Evolutionary conservation across 306 rosid species (phyloP).

Genomic region (Mimosa bimucronata): DNA sequence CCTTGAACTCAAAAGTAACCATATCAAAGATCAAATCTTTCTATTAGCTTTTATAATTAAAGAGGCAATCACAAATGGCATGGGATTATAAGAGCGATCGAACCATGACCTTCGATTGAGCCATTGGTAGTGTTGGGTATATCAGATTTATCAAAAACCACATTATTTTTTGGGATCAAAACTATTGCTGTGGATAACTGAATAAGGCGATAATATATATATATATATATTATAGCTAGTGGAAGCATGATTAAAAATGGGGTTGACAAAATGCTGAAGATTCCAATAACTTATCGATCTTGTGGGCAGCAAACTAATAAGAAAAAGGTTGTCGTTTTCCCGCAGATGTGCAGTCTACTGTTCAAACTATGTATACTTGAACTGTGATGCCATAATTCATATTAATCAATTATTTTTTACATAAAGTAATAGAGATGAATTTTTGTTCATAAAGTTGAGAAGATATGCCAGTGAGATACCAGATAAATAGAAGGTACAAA

Average conservation of each 20-base stretch:
- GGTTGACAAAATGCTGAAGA: background rate
- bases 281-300: background rate
- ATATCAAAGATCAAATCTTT: background rate
- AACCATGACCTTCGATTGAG: too few relatives aligned
- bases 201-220: background rate
- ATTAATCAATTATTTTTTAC: too few relatives aligned
- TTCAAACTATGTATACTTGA: background rate
- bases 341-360: background rate
- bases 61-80: too few relatives aligned
- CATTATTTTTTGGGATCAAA: background rate
- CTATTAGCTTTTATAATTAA: too few relatives aligned
- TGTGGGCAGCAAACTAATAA: background rate
- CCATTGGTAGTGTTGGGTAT: background rate
- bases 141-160: background rate
- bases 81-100: too few relatives aligned
- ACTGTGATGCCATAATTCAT: background rate
- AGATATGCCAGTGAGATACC: background rate
- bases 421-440: background rate
- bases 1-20: background rate
- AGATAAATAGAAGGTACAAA: background rate
- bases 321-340: background rate
- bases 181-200: background rate
- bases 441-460: background rate
- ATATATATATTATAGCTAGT: background rate
- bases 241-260: conserved; percentile 3